phyloP scores from a whole-genome alignment of 2,329 filamentous ascomycete species.

The Geoglossum cookeanum region DNA sequence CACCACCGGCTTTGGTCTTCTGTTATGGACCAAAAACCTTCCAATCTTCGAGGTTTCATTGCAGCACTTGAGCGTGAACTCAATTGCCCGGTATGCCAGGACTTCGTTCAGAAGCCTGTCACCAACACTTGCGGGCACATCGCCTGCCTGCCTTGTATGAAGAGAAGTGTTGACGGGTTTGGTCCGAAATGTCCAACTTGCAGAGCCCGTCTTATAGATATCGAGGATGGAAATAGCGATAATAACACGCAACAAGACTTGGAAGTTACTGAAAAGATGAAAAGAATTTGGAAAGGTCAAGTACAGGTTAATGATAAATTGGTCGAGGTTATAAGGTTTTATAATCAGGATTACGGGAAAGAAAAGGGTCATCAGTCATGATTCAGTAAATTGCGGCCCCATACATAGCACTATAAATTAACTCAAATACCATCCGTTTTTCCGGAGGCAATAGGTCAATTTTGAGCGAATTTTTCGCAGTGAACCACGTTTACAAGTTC shows the following conservation, averaged over 20 bases:
- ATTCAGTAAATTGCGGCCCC: too few species aligned
- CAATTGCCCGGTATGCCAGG: background rate
- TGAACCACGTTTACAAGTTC: too few species aligned
- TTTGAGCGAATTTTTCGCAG: too few species aligned
- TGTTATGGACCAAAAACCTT: background rate
- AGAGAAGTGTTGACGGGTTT: background rate
- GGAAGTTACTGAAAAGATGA: background rate
- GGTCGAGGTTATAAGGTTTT: background rate
- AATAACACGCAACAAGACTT: background rate
- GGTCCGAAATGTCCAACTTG: background rate
- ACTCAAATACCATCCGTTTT: too few species aligned
- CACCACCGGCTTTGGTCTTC: background rate
- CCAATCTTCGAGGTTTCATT: background rate
- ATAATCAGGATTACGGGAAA: background rate
- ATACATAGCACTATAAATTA: too few species aligned
- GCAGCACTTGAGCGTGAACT: background rate
- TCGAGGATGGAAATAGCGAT: background rate
- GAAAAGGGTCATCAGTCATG: background rate
- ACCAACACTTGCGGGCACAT: background rate
- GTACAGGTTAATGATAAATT: background rate
- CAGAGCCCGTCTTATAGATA: background rate
- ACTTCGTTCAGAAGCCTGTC: background rate
- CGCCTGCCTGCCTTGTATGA: background rate
- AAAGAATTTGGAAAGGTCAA: background rate
- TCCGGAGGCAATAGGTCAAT: too few species aligned